Percentiles rank a stretch among this genome's conserved stretches.
Evolutionary conservation across 495 filamentous ascomycete species (phyloP).

Genomic region (Glonium stellatum): DNA sequence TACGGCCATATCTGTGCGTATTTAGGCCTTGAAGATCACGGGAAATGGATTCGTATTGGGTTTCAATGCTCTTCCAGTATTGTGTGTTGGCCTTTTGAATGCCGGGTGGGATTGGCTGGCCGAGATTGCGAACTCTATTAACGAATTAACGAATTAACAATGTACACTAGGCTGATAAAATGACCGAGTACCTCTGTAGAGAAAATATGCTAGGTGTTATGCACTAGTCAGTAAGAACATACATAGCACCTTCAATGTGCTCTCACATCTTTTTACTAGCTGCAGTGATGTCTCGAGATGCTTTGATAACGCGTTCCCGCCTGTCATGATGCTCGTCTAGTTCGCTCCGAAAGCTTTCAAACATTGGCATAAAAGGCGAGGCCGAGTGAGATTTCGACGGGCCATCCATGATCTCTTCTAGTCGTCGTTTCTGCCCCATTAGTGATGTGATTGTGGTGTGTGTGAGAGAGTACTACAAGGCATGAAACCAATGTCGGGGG

Average conservation of each 20-base stretch:
- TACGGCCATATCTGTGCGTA: conserved; percentile 69
- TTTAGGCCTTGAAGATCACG: conserved; percentile 72
- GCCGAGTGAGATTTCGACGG: conserved; percentile 26
- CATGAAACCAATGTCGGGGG: neutral
- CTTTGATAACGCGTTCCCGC: conserved; percentile 81
- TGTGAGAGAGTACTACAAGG: neutral
- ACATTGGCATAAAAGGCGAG: conserved; percentile 62
- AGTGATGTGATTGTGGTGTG: neutral
- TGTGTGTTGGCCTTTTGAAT: conserved; percentile 59
- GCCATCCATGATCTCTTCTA: conserved; percentile 23
- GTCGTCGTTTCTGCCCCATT: conserved; percentile 28
- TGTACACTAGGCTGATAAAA: conserved; percentile 1
- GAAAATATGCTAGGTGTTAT: conserved; percentile 69
- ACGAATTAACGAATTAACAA: conserved; percentile 8
- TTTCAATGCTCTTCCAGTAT: conserved; percentile 58
- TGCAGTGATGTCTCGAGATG: conserved; percentile 82
- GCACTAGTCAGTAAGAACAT: neutral
- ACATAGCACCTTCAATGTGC: conserved; percentile 9
- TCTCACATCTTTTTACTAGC: conserved; percentile 91
- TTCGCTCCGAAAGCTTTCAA: conserved; percentile 75
- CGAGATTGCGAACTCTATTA: conserved; percentile 59
- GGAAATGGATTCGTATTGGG: conserved; percentile 58
- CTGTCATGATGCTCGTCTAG: conserved; percentile 93
- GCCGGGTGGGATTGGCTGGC: conserved; percentile 53
- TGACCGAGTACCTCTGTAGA: conserved; percentile 63